Percentiles rank a stretch among this genome's conserved stretches.
phyloP scores from a whole-genome alignment of 495 filamentous ascomycete species.

The Podospora didyma region DNA sequence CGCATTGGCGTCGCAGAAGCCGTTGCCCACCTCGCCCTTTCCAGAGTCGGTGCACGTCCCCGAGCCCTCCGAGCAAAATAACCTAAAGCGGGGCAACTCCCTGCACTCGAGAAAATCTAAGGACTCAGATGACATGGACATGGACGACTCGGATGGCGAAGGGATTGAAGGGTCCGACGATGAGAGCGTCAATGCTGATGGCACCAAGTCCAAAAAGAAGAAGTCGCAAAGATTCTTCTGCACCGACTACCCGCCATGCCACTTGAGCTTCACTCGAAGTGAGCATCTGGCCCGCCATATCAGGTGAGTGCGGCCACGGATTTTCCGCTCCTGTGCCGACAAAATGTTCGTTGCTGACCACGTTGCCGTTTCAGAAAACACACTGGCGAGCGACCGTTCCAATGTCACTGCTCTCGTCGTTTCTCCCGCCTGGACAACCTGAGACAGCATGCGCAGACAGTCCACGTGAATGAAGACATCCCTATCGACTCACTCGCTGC shows the following conservation, averaged over 20 bases:
- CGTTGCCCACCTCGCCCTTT: constrained; percentile 57
- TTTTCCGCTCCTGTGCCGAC: neutral
- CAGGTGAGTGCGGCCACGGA: constrained; percentile 48
- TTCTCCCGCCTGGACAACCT: constrained; percentile 98
- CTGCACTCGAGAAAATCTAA: constrained; percentile 60
- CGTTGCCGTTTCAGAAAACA: constrained; percentile 65
- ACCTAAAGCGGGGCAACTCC: constrained; percentile 54
- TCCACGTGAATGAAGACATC: constrained; percentile 97
- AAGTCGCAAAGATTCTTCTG: constrained; percentile 97
- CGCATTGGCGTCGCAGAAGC: constrained; percentile 51
- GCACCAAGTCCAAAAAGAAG: constrained; percentile 80
- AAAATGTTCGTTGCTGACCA: constrained; percentile 24
- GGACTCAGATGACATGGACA: constrained; percentile 70
- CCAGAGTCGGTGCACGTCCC: constrained; percentile 48
- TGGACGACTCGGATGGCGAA: constrained; percentile 68
- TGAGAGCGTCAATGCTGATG: constrained; percentile 65
- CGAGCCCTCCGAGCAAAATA: constrained; percentile 35
- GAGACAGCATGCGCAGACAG: constrained; percentile 94
- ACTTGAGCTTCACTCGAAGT: constrained; percentile 90
- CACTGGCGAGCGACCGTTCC: constrained; percentile 94
- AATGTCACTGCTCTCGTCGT: constrained; percentile 90
- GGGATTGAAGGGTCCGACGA: constrained; percentile 58
- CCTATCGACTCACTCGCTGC: constrained; percentile 90
- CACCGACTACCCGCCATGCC: constrained; percentile 94
- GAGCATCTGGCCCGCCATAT: constrained; percentile 96